Base-by-base conservation (phyloP, 2,329 filamentous ascomycete species). In the Waltergamsia citrina region DNA sequence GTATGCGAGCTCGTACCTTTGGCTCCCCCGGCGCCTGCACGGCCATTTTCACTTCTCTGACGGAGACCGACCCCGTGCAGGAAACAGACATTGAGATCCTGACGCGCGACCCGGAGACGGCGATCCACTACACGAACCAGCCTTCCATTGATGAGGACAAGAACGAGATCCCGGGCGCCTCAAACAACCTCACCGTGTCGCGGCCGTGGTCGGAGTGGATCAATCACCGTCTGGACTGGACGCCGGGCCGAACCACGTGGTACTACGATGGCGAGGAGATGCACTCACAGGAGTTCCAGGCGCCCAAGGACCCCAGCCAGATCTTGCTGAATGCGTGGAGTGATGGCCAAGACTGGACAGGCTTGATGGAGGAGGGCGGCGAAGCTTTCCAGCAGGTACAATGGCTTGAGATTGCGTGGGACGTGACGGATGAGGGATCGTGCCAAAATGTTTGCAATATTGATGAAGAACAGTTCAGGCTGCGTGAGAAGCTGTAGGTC, bases 311-410 rank as follows among this genome's bases (percentile, higher is more conserved):
- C 33, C 57, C 64, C 5, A 65, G 63, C 26, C 60, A 59, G 24
- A 46, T 77, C 26, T 61, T 68, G 9, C 58, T 78, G 38, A 78
- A 77, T 43, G 61, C 71, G 33, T 78, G 74, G 73, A 70, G 69
- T 32, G 67, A 77, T 38, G 73, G 72, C 4, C 66, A 68, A 4
- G 51, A 55, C 19, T 78, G 73, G 72, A 66, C 67, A 5, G 71
- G 71, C 6, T 61, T 65, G 23, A 75, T 78, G 71, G 57, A 48
- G 1, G 52, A 57, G 7, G 60, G 59, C 2, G 58, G 56, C 12
- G 56, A 57, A 26, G 72, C 72, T 0, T 68, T 66, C 39, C 56
- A 77, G 42, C 67, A 77, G 43, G 60, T 78, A 10, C 67, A 74
- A 55, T 78, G 71, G 72, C 64, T 78, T 32, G 71, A 78, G 48